These are phyloP conservation scores for Ogataea philodendri DNA, from an alignment of 805 yeast genomes.

Conservation along the genomic window DNA sequence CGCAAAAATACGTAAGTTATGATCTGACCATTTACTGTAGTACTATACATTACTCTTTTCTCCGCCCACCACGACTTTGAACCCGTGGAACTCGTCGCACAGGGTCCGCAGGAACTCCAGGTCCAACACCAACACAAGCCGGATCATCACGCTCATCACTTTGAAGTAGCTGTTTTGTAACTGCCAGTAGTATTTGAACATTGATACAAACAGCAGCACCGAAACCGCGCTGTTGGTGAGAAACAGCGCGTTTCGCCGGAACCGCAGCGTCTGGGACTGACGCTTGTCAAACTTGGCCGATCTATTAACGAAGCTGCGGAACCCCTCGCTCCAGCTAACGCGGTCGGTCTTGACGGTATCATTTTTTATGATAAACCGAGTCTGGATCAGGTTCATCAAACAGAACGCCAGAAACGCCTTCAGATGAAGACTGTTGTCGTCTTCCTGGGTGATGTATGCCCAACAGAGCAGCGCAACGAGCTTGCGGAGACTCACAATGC, in stretches of 20 bases:
- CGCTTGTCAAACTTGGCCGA: constrained; percentile 20
- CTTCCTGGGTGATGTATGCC: constrained; percentile 30
- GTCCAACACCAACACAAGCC: constrained; percentile 22
- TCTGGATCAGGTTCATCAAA: constrained; percentile 26
- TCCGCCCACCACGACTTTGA: constrained; percentile 10
- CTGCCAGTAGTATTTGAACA: constrained; percentile 23
- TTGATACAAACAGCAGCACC: constrained; percentile 13
- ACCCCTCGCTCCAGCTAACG: constrained; percentile 20
- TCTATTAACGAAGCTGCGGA: constrained; percentile 17
- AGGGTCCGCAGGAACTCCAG: constrained; percentile 24
- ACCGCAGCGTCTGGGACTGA: constrained; percentile 20
- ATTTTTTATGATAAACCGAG: constrained; percentile 27
- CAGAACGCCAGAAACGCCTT: constrained; percentile 29
- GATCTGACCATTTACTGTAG: background rate
- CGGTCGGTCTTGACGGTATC: constrained; percentile 8
- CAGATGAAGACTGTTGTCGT: constrained; percentile 28
- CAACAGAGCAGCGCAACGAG: constrained; percentile 27
- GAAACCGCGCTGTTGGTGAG: constrained; percentile 9
- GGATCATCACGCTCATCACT: constrained; percentile 14
- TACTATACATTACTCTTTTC: constrained; percentile 11
- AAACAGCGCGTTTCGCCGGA: constrained; percentile 22
- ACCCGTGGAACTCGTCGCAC: constrained; percentile 22
- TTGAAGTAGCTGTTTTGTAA: constrained; percentile 13
- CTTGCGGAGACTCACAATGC: constrained; percentile 29
- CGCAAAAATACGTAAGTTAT: constrained; percentile 18